Evolutionary conservation across 306 rosid species (phyloP).

Genomic region (cucumber (Cucumis sativus)): Cucumber_9930_V3 NC_026656.2:17639501-17640000

Average conservation of each 20-base stretch:
- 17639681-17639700: background rate
- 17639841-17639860: background rate
- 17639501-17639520: conserved; percentile 11
- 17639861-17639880: background rate
- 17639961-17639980: background rate
- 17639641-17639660: background rate
- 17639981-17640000: background rate
- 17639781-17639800: background rate
- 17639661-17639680: background rate
- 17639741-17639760: background rate
- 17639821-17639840: background rate
- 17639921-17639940: background rate
- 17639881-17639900: background rate
- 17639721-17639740: background rate
- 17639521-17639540: conserved; percentile 93
- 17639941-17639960: background rate
- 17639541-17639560: conserved; percentile 77
- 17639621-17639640: background rate
- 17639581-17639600: conserved; percentile 94
- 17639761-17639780: background rate
- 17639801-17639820: background rate
- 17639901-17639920: background rate
- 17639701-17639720: background rate
- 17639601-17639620: conserved; percentile 29
- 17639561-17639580: conserved; percentile 85